Percentiles rank a stretch among this genome's conserved stretches.
Conservation (phyloP, 441 rosid genomes). For the Gossypium schwendimanii region DNA sequence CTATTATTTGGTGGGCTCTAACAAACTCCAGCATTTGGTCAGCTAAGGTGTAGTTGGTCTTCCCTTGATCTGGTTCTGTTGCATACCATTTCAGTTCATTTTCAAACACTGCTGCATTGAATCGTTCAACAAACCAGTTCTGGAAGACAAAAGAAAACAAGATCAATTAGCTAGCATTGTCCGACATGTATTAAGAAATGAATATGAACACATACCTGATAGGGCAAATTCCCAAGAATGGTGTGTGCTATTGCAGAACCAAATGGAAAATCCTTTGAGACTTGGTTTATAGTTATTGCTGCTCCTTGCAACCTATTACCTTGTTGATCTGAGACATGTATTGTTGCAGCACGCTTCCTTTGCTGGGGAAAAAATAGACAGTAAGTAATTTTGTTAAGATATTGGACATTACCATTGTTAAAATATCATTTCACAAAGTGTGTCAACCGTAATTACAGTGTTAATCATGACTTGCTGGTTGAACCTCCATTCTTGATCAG, state of each 20-base stretch:
- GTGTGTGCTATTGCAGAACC: conserved; percentile 73
- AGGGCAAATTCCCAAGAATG: conserved; percentile 55
- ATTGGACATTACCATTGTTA: no score
- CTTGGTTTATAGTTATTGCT: conserved; percentile 36
- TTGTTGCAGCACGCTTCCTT: conserved; percentile 60
- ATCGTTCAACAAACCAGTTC: conserved; percentile 76
- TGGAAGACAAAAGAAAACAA: conserved; percentile 9
- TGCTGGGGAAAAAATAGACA: conserved; percentile 25
- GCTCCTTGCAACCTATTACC: conserved; percentile 57
- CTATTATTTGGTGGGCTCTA: conserved; percentile 41
- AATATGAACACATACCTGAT: conserved; percentile 40
- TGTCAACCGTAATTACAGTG: conserved; percentile 30
- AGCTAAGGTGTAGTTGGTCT: conserved; percentile 49
- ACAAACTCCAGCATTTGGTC: conserved; percentile 61
- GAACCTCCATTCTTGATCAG: conserved; percentile 53
- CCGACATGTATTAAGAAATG: neutral
- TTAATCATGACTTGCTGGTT: conserved; percentile 50
- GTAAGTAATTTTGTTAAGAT: no score
- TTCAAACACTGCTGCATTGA: conserved; percentile 77
- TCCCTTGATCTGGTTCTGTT: conserved; percentile 60
- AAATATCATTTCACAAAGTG: no score
- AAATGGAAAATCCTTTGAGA: conserved; percentile 68
- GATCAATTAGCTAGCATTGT: neutral
- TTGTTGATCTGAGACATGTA: conserved; percentile 49
- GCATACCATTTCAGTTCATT: conserved; percentile 89